Percentiles rank a stretch among this genome's conserved stretches.
phyloP scores from a whole-genome alignment of 2,329 filamentous ascomycete genomes.

The Paraphaeosphaeria minitans region DNA sequence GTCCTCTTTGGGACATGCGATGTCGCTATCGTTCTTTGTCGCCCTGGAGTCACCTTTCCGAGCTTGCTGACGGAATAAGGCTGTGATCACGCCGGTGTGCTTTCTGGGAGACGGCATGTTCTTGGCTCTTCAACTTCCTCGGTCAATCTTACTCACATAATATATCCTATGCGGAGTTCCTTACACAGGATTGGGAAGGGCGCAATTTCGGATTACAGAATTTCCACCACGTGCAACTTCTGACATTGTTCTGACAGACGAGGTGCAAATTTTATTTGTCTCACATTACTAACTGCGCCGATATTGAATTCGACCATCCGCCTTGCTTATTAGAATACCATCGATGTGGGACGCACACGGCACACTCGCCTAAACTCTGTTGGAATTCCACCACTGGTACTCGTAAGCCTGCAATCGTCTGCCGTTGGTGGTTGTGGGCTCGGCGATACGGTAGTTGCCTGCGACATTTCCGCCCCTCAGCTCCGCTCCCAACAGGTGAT shows the following conservation, averaged over 20 bases:
- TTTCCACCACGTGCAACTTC: neutral
- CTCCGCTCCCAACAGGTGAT: neutral
- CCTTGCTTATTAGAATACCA: neutral
- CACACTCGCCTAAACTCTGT: neutral
- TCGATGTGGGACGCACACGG: neutral
- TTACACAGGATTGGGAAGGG: neutral
- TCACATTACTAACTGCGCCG: constrained; percentile 1
- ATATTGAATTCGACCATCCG: constrained; percentile 4
- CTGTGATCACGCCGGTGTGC: neutral
- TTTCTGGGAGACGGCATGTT: neutral
- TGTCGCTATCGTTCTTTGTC: neutral
- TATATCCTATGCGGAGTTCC: neutral
- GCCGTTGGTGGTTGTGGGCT: constrained; percentile 2
- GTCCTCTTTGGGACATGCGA: constrained; percentile 1
- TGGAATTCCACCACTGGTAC: neutral
- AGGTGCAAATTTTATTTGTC: neutral
- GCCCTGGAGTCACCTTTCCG: neutral
- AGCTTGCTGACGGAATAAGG: neutral
- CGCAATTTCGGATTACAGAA: neutral
- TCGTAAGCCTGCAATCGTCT: neutral
- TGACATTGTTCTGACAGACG: neutral
- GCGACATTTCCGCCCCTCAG: neutral
- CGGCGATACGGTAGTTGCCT: neutral
- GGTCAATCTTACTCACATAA: neutral
- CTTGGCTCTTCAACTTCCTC: neutral